Evolutionary conservation across 139 green algal species (phyloP).

Genomic region (Coelastrella sp.): DNA sequence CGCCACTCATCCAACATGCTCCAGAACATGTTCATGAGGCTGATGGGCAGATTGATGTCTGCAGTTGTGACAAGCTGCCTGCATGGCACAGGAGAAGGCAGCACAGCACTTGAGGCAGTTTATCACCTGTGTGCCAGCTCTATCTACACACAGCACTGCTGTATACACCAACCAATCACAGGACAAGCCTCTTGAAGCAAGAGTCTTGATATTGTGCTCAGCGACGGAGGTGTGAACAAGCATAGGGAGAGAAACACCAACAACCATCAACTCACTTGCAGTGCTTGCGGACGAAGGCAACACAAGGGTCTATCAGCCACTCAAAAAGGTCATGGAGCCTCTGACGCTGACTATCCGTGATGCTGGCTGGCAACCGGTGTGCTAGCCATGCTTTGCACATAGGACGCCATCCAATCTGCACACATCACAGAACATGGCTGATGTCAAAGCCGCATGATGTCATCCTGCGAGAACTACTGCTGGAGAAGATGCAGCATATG

Average conservation of each 20-base stretch:
- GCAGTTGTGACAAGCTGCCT: constrained; percentile 68
- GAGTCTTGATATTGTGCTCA: too few relatives aligned
- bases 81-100: constrained; percentile 59
- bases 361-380: constrained; percentile 58
- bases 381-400: constrained; percentile 58
- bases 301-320: constrained; percentile 76
- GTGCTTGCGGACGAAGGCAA: constrained; percentile 70
- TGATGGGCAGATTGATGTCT: constrained; percentile 72
- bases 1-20: constrained; percentile 68
- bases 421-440: background rate
- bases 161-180: background rate
- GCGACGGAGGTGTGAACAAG: background rate
- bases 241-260: background rate
- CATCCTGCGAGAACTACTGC: background rate
- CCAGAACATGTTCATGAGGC: constrained; percentile 64
- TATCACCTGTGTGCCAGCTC: constrained; percentile 48
- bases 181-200: too few relatives aligned
- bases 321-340: constrained; percentile 75
- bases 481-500: background rate
- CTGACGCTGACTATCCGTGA: constrained; percentile 54
- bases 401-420: constrained; percentile 62
- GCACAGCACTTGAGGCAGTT: background rate
- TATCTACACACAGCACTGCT: too few relatives aligned
- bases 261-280: constrained; percentile 36
- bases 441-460: too few relatives aligned